Evolutionary conservation across 257 asterid species (phyloP), one percentile per base, ranked within the genome.

Genomic region (Misopates orontium): DNA sequence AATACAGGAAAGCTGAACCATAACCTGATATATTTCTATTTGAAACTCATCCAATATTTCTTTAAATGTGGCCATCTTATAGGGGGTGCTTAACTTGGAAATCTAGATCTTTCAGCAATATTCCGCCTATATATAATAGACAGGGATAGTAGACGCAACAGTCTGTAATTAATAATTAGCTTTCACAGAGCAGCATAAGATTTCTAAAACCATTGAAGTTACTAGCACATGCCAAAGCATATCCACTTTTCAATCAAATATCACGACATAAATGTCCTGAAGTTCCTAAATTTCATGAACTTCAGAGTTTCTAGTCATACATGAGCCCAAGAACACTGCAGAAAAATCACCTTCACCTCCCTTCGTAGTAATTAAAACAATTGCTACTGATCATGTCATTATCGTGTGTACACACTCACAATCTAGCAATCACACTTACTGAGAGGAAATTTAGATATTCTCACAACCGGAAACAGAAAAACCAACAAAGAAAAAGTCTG

Each of bases 341-440:
- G 20, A 57, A 42, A 51, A 13, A 41, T 56, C 48, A 56, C 44
- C 49, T 32, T 16, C 48, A 5, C 8, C 3, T 51, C 52, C 54
- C 25, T 42, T 18, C 17, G 41, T 55, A 44, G 28, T 45, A 23
- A 3, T n/a, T 24, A 40, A 23, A 24, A 41, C 47, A 56, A 21
- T 49, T 44, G 72, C 19, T 42, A 12, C 39, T 25, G 20, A n/a
- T 8, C 32, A 67, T 22, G 50, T 47, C 45, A 17, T 40, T 56
- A 44, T 56, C 64, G 18, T 56, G 57, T 5, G 19, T 45, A 57
- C 28, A 45, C n/a, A 42, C 49, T 42, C 64, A 42, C 22, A 48
- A 56, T 22, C 60, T 8, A 36, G 51, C 6, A 51, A 32, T 36
- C 51, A 28, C 22, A 21, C 41, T 42, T 8, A 13, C 16, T 32